Conservation (phyloP, 2,329 filamentous ascomycete species). For the Xylariales sp. region DNA sequence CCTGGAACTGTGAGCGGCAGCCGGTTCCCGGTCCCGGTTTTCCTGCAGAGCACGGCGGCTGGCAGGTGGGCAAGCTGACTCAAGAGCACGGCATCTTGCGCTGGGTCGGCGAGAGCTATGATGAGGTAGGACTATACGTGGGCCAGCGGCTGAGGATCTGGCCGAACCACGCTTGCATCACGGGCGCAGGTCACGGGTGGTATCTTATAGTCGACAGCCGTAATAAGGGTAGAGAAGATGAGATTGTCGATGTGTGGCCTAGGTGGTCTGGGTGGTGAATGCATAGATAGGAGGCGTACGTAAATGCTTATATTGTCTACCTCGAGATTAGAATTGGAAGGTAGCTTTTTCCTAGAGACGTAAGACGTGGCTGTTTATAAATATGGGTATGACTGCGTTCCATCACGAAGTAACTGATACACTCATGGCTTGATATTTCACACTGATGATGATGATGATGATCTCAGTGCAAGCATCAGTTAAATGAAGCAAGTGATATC, state of each 20-base stretch:
- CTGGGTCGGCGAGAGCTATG: slow-evolving; percentile 46
- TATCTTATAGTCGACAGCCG: slow-evolving; percentile 70
- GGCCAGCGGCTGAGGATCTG: slow-evolving; percentile 68
- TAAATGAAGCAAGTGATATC: too few relatives aligned
- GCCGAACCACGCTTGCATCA: slow-evolving; percentile 80
- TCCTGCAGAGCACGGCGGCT: slow-evolving; percentile 40
- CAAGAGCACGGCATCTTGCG: slow-evolving; percentile 75
- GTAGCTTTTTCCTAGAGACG: too few relatives aligned
- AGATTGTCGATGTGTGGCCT: slow-evolving; percentile 72
- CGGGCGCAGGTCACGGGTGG: slow-evolving; percentile 65
- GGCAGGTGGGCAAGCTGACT: slow-evolving; percentile 67
- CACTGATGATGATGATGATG: too few relatives aligned
- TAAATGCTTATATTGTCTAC: too few relatives aligned
- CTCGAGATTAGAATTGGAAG: too few relatives aligned
- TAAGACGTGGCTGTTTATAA: too few relatives aligned
- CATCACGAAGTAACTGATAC: too few relatives aligned
- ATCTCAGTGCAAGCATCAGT: too few relatives aligned
- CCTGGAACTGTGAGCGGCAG: slow-evolving; percentile 42
- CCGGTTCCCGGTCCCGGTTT: slow-evolving; percentile 36
- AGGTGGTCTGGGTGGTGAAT: slow-evolving; percentile 69
- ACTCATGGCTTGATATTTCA: too few relatives aligned
- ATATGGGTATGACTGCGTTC: too few relatives aligned
- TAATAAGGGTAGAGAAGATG: slow-evolving; percentile 45
- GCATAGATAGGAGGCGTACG: too few relatives aligned
- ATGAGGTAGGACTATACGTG: slow-evolving; percentile 45